Base-by-base conservation (phyloP, 202 grass and related monocot species). In the Cymbopogon flexuosus region DNA sequence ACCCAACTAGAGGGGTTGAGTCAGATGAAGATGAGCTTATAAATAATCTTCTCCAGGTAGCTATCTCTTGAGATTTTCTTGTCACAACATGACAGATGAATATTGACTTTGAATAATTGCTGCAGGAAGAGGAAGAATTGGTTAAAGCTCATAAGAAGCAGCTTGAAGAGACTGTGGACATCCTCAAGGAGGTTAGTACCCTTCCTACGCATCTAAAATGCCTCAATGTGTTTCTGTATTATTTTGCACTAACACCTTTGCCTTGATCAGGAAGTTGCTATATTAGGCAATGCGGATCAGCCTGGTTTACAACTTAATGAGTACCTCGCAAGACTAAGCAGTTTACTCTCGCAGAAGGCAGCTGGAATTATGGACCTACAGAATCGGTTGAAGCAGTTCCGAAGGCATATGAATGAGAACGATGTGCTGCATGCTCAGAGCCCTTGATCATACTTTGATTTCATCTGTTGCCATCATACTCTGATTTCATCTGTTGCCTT, bases 121-220 rank as follows among this genome's bases (percentile, higher is more conserved):
- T 82, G 39, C 86, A 99, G 96, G 96, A 93, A 93, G 92, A 99
- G 82, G 96, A 93, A 70, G 88, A 91, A 88, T 73, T 99, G 81
- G 89, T 99, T 34, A 80, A 12, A 11, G 89, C 92, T 80, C 96
- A 99, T 68, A 77, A 90, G 23, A 96, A 91, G 71, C 96, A 99
- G 65, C 83, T 99, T 56, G 96, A 99, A 80, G 96, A 93, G 34
- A 93, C 92, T 45, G 57, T 99, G 64, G 90, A 96, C 51, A 93
- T 99, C 6, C 90, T 99, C 15, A 88, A 21, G 76, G 92, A 96
- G 88, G 96, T 90, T 62, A 88, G 78, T 69, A 40, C 18, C 1
- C 7, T 33, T 33, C 4, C 31, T 21, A 14, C 13, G 29, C 74
- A 39, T 72, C 21, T 75, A 11, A 52, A 52, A 6, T 68, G 66